Evolutionary conservation across 2,329 filamentous ascomycete species (phyloP).

Genomic region (Sporothrix pseudoabietina): DNA sequence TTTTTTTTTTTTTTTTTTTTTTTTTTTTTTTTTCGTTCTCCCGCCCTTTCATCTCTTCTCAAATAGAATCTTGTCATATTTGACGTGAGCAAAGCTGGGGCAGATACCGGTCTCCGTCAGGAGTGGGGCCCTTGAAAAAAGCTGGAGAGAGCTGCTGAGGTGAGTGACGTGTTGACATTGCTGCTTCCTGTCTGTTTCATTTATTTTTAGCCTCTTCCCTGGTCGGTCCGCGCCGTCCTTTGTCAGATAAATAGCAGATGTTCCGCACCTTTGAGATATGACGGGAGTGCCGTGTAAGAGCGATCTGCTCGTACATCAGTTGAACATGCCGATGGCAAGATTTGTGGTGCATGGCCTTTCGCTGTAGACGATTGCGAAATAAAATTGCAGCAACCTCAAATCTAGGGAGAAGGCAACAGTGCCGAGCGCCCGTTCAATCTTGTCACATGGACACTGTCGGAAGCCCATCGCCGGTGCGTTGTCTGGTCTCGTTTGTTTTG

Average conservation of each 20-base stretch:
- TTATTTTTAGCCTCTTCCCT: not conserved
- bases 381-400: too few relatives aligned
- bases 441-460: constrained; percentile 6
- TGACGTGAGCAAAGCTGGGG: not conserved
- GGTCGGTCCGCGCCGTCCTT: constrained; percentile 10
- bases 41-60: not conserved
- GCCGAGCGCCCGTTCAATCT: not conserved
- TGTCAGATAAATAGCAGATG: not conserved
- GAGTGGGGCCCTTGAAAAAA: not conserved
- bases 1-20: not conserved
- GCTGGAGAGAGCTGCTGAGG: not conserved
- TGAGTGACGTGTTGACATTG: not conserved
- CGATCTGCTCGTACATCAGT: not conserved
- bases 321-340: not conserved
- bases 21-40: not conserved
- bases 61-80: not conserved
- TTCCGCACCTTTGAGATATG: not conserved
- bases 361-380: not conserved
- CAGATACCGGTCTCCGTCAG: not conserved
- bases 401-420: not conserved
- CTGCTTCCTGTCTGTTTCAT: not conserved
- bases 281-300: not conserved
- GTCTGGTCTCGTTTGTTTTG: constrained; percentile 1
- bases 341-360: not conserved
- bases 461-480: not conserved